Conservation (phyloP, 768 basidiomycete genomes). For the Sarcodon aspratus region DNA sequence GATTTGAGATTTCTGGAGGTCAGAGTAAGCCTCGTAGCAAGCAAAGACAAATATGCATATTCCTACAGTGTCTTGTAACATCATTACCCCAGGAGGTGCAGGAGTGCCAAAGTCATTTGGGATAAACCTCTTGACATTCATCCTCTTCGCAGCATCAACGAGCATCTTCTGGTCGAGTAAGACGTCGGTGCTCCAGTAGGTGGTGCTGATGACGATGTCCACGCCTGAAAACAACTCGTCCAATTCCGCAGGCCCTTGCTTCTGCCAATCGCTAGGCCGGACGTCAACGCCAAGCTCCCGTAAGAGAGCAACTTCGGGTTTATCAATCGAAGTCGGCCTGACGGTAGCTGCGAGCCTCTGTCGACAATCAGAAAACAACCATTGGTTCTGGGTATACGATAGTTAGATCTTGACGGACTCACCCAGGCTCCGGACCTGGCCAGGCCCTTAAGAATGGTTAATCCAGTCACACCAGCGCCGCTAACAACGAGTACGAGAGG, state of each 20-base stretch:
- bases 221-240: slow-evolving; percentile 8
- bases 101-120: slow-evolving; percentile 15
- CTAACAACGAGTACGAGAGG: slow-evolving; percentile 14
- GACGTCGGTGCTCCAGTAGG: neutral
- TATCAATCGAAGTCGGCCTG: slow-evolving; percentile 10
- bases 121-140: slow-evolving; percentile 11
- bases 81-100: slow-evolving; percentile 4
- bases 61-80: slow-evolving; percentile 4
- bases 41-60: neutral
- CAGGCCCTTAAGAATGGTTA: slow-evolving; percentile 8
- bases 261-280: slow-evolving; percentile 5
- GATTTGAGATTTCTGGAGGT: slow-evolving; percentile 16
- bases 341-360: slow-evolving; percentile 7
- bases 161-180: slow-evolving; percentile 7
- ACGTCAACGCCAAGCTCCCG: slow-evolving; percentile 10
- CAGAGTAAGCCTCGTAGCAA: neutral
- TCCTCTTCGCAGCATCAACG: slow-evolving; percentile 11
- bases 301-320: slow-evolving; percentile 6
- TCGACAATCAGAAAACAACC: neutral
- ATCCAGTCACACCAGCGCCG: slow-evolving; percentile 11
- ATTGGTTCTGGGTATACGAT: neutral
- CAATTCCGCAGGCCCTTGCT: slow-evolving; percentile 7
- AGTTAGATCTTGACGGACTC: neutral
- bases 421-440: slow-evolving; percentile 9
- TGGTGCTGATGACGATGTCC: slow-evolving; percentile 7